Evolutionary conservation across 805 yeast genomes (phyloP), one percentile per base, ranked within the genome.

Genomic region (Kazachstania psychrophila): DNA sequence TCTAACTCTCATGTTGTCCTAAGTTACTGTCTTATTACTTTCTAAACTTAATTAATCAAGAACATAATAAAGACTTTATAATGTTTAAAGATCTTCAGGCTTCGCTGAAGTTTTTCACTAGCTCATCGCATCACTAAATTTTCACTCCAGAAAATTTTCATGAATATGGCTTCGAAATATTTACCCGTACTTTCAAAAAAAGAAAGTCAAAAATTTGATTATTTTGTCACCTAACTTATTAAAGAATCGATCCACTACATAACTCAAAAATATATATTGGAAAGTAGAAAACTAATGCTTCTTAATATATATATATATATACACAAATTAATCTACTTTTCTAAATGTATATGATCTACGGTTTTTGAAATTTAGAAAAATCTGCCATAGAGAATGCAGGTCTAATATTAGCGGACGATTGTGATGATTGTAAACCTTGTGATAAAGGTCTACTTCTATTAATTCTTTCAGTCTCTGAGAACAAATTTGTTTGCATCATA

Each of bases 1-100:
- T 64, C 69, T 64, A 40, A 68, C 69, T 64, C 69, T 69, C 72
- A 65, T 70, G 33, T 13, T 34, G 27, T 7, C 11, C 15, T 16
- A n/a, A 13, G 11, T 28, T 10, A 18, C 16, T 5, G 23, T 28
- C 14, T 6, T n/a, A n/a, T 13, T 12, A n/a, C 14, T 26, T 26
- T 15, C 14, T 15, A n/a, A 6, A 9, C 13, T 26, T n/a, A 5
- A n/a, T 6, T 4, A n/a, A 13, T 4, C 17, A n/a, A 26, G 16
- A 13, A n/a, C n/a, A n/a, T n/a, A n/a, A n/a, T n/a, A n/a, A n/a
- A n/a, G n/a, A n/a, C n/a, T n/a, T n/a, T n/a, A n/a, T n/a, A n/a
- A n/a, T n/a, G n/a, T n/a, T n/a, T n/a, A n/a, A n/a, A n/a, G n/a
- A n/a, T n/a, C n/a, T n/a, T n/a, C n/a, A n/a, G n/a, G n/a, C n/a